A percentile compares a stretch with the other conserved stretches of the same genome.
Conservation (phyloP, 306 rosid species). For the Hippophae gyantsensis region DNA sequence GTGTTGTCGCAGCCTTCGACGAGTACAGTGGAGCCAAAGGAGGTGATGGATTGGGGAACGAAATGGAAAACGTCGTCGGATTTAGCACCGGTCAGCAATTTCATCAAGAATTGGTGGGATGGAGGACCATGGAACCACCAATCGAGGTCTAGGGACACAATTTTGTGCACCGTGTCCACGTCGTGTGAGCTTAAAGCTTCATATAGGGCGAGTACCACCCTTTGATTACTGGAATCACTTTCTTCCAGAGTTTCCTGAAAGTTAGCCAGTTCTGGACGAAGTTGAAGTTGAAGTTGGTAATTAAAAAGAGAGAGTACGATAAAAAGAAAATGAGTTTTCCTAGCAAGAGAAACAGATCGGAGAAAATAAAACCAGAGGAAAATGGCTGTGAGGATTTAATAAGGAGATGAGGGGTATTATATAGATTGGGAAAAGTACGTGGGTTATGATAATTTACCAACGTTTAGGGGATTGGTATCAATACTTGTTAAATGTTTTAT, state of each 20-base stretch:
- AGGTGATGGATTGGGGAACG: slow-evolving; percentile 40
- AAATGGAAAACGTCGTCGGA: slow-evolving; percentile 30
- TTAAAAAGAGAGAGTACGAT: background rate
- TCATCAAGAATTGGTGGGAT: slow-evolving; percentile 51
- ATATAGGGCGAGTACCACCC: slow-evolving; percentile 73
- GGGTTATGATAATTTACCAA: too few species aligned
- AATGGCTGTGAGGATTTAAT: background rate
- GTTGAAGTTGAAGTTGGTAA: background rate
- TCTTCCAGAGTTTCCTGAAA: slow-evolving; percentile 45
- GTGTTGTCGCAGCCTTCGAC: slow-evolving; percentile 64
- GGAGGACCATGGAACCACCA: slow-evolving; percentile 99
- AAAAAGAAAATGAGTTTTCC: background rate
- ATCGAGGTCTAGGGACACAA: slow-evolving; percentile 75
- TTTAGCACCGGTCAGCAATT: slow-evolving; percentile 54
- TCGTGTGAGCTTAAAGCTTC: slow-evolving; percentile 67
- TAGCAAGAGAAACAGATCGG: background rate
- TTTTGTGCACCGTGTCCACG: slow-evolving; percentile 50
- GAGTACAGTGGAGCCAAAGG: slow-evolving; percentile 63
- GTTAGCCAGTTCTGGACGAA: slow-evolving; percentile 75
- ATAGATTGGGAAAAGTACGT: background rate
- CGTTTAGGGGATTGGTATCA: too few species aligned
- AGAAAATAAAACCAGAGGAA: background rate
- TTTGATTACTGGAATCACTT: slow-evolving; percentile 39
- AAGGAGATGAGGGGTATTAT: background rate
- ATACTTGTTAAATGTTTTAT: too few species aligned